Evolutionary conservation across 1,139 yeast species (phyloP), one percentile per base, ranked within the genome.

Genomic region (Groenewaldozyma sp.): DNA sequence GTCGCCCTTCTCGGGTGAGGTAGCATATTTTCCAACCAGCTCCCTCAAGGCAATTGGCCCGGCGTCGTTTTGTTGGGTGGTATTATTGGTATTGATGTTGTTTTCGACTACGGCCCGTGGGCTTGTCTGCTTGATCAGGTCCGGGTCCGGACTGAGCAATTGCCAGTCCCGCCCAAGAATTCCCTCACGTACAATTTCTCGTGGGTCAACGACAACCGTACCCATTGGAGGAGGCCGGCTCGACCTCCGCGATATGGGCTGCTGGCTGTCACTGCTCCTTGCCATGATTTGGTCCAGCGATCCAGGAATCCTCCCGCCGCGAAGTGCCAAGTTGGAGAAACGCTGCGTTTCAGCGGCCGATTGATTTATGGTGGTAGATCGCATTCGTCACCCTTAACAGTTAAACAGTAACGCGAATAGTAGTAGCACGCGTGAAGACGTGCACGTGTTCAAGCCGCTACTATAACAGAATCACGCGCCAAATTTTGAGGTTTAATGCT

Each of bases 401-500:
- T 11, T 7, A 7, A 7, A 22, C 10, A 7, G 10, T 22, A 22
- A 22, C 11, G 11, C 7, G 26, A 22, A 7, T 22, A 22, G 11
- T 7, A 22, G 26, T 67, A 45, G 68, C 65, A 36, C 99, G 98
- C 63, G 93, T 91, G 74, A 91, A 86, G 60, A 91, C 93, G 72
- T 97, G 91, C 56, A 91, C 73, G 58, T 97, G 76, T 67, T 98
- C 82, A 75, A 91, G n/a, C n/a, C n/a, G n/a, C n/a, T n/a, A n/a
- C n/a, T n/a, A n/a, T n/a, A n/a, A n/a, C n/a, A n/a, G n/a, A n/a
- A n/a, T n/a, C n/a, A n/a, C n/a, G n/a, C n/a, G n/a, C n/a, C n/a
- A n/a, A n/a, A n/a, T n/a, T n/a, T n/a, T n/a, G n/a, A n/a, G n/a
- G n/a, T n/a, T n/a, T n/a, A n/a, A n/a, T n/a, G n/a, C n/a, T n/a